These are phyloP conservation scores for Diaporthe ampelina DNA, from an alignment of 2,329 filamentous ascomycete species.

Conservation along the genomic window DNA sequence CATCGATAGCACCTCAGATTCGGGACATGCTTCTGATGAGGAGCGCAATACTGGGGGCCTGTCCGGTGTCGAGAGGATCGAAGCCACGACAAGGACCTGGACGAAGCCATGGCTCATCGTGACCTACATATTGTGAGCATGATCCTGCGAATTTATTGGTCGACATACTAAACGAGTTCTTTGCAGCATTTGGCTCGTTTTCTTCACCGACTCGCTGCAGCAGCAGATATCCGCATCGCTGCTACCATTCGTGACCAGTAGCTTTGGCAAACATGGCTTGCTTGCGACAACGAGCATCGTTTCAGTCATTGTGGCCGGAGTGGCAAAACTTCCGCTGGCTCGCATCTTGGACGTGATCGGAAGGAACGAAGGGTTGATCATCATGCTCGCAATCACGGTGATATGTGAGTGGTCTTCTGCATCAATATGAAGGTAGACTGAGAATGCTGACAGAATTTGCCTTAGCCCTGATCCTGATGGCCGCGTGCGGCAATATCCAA, in stretches of 20 bases:
- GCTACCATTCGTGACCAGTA: conserved; percentile 31
- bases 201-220: conserved; percentile 36
- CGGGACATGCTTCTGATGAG: background rate
- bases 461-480: conserved; percentile 35
- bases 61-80: conserved; percentile 62
- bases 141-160: no score
- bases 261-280: conserved; percentile 26
- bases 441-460: background rate
- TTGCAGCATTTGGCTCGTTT: conserved; percentile 25
- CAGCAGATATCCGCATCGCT: conserved; percentile 28
- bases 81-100: conserved; percentile 63
- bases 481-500: conserved; percentile 23
- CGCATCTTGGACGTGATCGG: conserved; percentile 32
- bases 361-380: conserved; percentile 21
- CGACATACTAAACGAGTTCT: background rate
- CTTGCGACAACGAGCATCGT: conserved; percentile 33
- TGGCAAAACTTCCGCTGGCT: conserved; percentile 27
- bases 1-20: conserved; percentile 6
- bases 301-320: conserved; percentile 27
- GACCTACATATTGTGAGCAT: conserved; percentile 59
- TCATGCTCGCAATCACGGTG: conserved; percentile 24
- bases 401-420: background rate
- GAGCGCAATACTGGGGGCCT: conserved; percentile 48
- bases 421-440: rapidly evolving
- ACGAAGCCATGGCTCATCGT: conserved; percentile 55